Conservation (phyloP, 805 yeast genomes). For the Wickerhamomyces subpelliculosus region DNA sequence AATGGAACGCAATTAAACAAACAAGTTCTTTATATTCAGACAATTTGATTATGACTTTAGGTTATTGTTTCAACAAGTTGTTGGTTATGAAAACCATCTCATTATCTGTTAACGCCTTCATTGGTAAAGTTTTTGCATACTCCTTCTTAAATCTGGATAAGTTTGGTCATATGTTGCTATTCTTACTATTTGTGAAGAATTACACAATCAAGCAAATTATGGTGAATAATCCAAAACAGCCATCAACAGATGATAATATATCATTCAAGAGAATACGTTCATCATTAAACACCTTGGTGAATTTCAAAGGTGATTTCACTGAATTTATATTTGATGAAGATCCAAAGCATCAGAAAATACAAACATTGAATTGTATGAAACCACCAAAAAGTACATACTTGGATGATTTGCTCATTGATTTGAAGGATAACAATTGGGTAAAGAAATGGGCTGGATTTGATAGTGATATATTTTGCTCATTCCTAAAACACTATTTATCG, state of each 20-base stretch:
- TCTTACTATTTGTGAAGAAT: conserved; percentile 50
- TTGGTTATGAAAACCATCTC: conserved; percentile 1
- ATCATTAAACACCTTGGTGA: conserved; percentile 8
- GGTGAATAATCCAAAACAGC: not conserved
- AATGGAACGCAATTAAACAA: conserved; percentile 20
- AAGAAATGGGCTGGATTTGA: conserved; percentile 52
- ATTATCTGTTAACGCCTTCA: conserved; percentile 29
- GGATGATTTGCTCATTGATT: conserved; percentile 35
- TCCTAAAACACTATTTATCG: conserved; percentile 48
- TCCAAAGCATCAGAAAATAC: conserved; percentile 21
- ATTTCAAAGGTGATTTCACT: conserved; percentile 14
- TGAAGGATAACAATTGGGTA: conserved; percentile 53
- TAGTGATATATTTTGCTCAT: conserved; percentile 52
- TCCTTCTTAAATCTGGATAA: conserved; percentile 41
- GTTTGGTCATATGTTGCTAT: conserved; percentile 45
- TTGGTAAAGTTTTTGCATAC: conserved; percentile 58
- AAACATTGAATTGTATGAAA: conserved; percentile 28
- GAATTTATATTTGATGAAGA: not conserved
- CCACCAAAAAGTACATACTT: conserved; percentile 36
- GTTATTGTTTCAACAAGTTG: not conserved
- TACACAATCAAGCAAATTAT: conserved; percentile 27
- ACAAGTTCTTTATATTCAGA: not conserved
- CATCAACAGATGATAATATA: not conserved
- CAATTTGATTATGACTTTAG: not conserved
- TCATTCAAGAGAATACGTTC: conserved; percentile 1